Evolutionary conservation across 1,284 basidiomycete genomes (phyloP).

Genomic region (Tilletia indica): DNA sequence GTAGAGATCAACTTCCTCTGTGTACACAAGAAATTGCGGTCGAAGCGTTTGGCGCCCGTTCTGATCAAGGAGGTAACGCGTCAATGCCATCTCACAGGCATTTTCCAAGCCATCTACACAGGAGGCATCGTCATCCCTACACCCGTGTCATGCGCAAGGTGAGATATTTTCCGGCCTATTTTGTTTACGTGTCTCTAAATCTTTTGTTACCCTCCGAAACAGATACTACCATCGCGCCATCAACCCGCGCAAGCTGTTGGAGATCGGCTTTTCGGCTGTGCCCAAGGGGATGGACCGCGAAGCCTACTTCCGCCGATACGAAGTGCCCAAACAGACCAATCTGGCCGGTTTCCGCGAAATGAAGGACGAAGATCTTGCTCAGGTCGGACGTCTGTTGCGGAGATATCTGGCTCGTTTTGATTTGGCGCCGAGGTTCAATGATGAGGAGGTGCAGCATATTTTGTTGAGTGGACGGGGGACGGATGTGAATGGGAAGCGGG

Average conservation of each 20-base stretch:
- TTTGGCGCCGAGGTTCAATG: slow-evolving; percentile 73
- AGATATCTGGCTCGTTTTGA: slow-evolving; percentile 83
- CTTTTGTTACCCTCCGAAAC: not conserved
- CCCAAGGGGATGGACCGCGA: slow-evolving; percentile 46
- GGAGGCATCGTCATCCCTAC: slow-evolving; percentile 58
- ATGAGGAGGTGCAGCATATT: slow-evolving; percentile 82
- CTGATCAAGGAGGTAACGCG: slow-evolving; percentile 98
- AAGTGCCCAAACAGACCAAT: slow-evolving; percentile 30
- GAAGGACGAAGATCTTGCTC: slow-evolving; percentile 72
- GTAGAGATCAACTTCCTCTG: slow-evolving; percentile 97
- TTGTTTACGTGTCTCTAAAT: no score
- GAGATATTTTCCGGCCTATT: slow-evolving; percentile 63
- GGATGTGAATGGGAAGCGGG: slow-evolving; percentile 58
- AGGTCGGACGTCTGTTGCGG: slow-evolving; percentile 72
- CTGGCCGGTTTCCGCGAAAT: slow-evolving; percentile 74
- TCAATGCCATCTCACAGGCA: slow-evolving; percentile 79
- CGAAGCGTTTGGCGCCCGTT: slow-evolving; percentile 91
- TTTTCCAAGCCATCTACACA: slow-evolving; percentile 98
- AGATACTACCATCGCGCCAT: slow-evolving; percentile 91
- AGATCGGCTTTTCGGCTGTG: slow-evolving; percentile 78
- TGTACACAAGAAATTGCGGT: slow-evolving; percentile 94
- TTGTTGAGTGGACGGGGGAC: slow-evolving; percentile 79
- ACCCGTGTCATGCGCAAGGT: slow-evolving; percentile 58
- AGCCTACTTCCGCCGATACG: slow-evolving; percentile 36
- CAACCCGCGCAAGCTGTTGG: slow-evolving; percentile 87